phyloP scores from a whole-genome alignment of 1,284 basidiomycete genomes.

The Schizophyllum commune region DNA sequence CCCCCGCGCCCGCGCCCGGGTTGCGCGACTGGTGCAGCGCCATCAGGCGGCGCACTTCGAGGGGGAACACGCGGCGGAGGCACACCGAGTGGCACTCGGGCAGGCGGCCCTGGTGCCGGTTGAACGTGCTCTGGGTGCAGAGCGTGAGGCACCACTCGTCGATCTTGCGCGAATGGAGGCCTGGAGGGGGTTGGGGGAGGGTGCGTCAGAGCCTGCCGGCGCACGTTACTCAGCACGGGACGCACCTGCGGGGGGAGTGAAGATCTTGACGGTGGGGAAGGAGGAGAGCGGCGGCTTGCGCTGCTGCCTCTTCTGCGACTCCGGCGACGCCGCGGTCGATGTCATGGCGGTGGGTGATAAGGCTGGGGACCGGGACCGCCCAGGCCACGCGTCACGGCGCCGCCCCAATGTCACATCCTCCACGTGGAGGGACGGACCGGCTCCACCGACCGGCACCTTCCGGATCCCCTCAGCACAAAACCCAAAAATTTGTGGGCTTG shows the following conservation, averaged over 20 bases:
- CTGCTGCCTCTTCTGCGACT: background rate
- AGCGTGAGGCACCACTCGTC: slow-evolving; percentile 30
- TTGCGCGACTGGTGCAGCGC: slow-evolving; percentile 32
- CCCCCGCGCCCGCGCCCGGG: slow-evolving; percentile 6
- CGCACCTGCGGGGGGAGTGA: slow-evolving; percentile 37
- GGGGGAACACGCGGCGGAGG: slow-evolving; percentile 62
- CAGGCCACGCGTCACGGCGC: background rate
- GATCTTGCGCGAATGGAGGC: slow-evolving; percentile 44
- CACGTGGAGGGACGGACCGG: background rate
- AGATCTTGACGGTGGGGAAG: slow-evolving; percentile 43
- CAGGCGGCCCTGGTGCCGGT: slow-evolving; percentile 45
- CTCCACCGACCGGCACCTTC: background rate
- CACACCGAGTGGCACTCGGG: slow-evolving; percentile 64
- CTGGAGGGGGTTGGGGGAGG: slow-evolving; percentile 24
- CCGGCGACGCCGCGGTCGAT: background rate
- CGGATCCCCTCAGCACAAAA: slow-evolving; percentile 6
- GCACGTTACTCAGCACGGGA: slow-evolving; percentile 1
- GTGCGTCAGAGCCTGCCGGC: background rate
- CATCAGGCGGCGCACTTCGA: slow-evolving; percentile 50
- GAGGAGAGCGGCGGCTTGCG: slow-evolving; percentile 22
- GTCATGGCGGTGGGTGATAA: slow-evolving; percentile 1
- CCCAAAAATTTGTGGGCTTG: slow-evolving; percentile 17
- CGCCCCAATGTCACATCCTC: background rate
- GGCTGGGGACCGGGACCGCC: slow-evolving; percentile 2
- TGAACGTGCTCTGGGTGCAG: slow-evolving; percentile 51